Percentiles rank a stretch among this genome's conserved stretches.
Conservation (phyloP, 208 protist species). For the Crithidia mellificae region DNA sequence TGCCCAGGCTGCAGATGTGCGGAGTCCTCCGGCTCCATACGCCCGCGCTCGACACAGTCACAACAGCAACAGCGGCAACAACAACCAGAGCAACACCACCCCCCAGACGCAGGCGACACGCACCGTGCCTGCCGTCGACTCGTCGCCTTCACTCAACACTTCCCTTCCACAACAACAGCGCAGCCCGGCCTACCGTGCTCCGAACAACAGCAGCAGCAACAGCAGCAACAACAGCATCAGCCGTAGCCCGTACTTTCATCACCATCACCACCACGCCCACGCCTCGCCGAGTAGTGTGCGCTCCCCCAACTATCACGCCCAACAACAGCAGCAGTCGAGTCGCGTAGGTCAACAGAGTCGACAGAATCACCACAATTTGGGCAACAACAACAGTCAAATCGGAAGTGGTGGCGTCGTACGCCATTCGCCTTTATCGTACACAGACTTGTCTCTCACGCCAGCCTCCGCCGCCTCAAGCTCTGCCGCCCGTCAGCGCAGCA, state of each 20-base stretch:
- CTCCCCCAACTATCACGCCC: neutral
- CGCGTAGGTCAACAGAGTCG: neutral
- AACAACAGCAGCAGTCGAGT: neutral
- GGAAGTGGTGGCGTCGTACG: neutral
- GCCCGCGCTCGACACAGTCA: neutral
- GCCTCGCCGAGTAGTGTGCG: neutral
- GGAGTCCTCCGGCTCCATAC: neutral
- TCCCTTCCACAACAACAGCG: neutral
- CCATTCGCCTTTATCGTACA: constrained; percentile 1
- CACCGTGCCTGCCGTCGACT: neutral
- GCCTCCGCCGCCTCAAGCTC: neutral
- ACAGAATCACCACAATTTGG: too few species aligned
- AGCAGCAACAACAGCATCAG: neutral
- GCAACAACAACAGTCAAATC: neutral
- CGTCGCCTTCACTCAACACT: neutral
- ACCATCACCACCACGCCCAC: constrained; percentile 7
- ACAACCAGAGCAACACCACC: neutral
- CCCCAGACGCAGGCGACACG: neutral
- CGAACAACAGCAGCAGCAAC: neutral
- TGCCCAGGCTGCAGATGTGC: neutral
- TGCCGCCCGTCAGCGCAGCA: neutral
- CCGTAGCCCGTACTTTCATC: too few species aligned
- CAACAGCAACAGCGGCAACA: neutral
- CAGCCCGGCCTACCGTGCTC: neutral
- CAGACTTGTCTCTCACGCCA: neutral